Base-by-base conservation (phyloP, 2,329 filamentous ascomycete genomes). In the Dothiorella sarmentorum region DNA sequence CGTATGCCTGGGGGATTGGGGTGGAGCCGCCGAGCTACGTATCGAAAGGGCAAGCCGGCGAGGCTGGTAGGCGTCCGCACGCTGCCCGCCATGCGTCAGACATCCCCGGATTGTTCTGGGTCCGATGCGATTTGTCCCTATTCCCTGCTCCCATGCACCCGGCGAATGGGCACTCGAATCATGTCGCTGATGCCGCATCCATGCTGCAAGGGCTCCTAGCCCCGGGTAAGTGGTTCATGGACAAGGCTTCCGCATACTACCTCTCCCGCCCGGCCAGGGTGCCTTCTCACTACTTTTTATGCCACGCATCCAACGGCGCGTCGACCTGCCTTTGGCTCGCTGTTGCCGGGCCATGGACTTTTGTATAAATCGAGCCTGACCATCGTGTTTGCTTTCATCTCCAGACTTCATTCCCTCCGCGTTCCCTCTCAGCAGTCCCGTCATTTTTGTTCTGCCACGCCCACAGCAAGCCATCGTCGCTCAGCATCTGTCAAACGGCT, bases 1-100 rank as follows among this genome's bases (percentile, higher is more conserved):
- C 22, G n/a, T n/a, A n/a, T n/a, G n/a, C n/a, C n/a, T n/a, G n/a
- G n/a, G n/a, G n/a, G n/a, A n/a, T n/a, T n/a, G n/a, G 55, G 40
- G 56, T 43, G 43, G 44, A 51, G 56, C 56, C 20, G 45, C 44
- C 38, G 26, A 58, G 45, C 44, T 40, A 49, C 37, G 42, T 47
- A 58, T 58, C 45, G 44, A 58, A 58, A 51, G 27, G 56, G 45
- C 45, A 58, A 35, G 20, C 56, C 45, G 56, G 33, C 26, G 18
- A 42, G 33, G 37, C 45, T 58, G 56, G 26, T 43, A 49, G 43
- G 20, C 55, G 42, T 26, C 18, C 22, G n/a, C 55, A 38, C 43
- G 33, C 31, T 42, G 43, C 44, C 45, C 43, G 42, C 40, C 43
- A 52, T 40, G 43, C 42, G 29, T 42, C 55, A 38, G 31, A 58